These are phyloP conservation scores for Spathaspora sp. DNA, from an alignment of 1,139 yeast genomes.

Conservation along the genomic window DNA sequence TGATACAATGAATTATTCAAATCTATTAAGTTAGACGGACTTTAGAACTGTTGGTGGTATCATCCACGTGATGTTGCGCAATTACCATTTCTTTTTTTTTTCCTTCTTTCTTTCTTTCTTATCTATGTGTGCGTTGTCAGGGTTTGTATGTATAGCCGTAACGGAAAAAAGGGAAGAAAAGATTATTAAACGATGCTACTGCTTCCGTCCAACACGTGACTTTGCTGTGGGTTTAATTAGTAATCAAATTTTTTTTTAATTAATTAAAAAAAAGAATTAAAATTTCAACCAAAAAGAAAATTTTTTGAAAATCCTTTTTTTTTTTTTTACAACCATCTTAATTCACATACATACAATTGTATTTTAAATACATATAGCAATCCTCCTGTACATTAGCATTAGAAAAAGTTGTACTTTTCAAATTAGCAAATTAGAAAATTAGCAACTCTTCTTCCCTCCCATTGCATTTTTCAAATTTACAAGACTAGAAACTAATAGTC, in stretches of 20 bases:
- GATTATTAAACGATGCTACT: too few species aligned
- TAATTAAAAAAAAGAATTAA: neutral
- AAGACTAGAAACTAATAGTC: neutral
- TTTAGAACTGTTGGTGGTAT: neutral
- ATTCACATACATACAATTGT: neutral
- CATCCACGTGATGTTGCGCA: neutral
- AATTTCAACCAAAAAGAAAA: too few species aligned
- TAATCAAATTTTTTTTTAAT: neutral
- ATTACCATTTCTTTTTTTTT: constrained; percentile 11
- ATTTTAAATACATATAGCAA: neutral
- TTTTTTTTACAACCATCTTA: neutral
- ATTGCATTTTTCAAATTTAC: too few species aligned
- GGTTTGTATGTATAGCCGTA: too few species aligned
- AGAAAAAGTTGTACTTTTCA: neutral
- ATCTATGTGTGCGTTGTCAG: too few species aligned
- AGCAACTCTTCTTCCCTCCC: neutral
- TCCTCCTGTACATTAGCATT: constrained; percentile 1
- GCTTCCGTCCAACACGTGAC: neutral
- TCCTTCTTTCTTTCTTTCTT: too few species aligned
- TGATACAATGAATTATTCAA: too few species aligned
- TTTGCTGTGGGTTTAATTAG: neutral
- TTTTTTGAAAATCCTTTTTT: too few species aligned
- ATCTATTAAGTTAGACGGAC: neutral
- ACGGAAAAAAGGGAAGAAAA: neutral
- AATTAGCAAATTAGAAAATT: neutral